Evolutionary conservation across 345 rosid genomes (phyloP), one percentile per base, ranked within the genome.

Genomic region (Corymbia maculata): DNA sequence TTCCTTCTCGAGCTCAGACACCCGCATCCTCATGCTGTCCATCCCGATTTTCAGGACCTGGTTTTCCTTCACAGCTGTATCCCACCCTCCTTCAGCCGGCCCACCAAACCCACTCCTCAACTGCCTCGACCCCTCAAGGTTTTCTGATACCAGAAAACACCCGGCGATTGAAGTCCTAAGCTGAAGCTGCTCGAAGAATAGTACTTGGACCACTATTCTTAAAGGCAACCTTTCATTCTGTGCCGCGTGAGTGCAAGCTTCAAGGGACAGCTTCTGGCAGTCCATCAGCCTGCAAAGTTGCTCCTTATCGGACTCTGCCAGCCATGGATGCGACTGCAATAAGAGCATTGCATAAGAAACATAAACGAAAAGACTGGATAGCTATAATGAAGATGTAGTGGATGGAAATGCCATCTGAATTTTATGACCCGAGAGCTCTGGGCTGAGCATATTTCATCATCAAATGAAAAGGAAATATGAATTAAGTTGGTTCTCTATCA

Each of bases 101-200:
- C 98, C 99, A 49, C 93, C 95, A 70, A 92, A 89, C 84, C 98
- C 99, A 24, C 96, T 94, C 92, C 98, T 92, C 89, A 97, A 86
- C 88, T 95, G 98, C 88, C 98, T 94, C 61, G 99, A 95, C 87
- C 97, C 96, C 9, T 97, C 99, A 4, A 96, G 98, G 91, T 95
- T 96, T 88, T 96, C 99, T 42, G 99, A 96, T 68, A 97, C 98
- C 61, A 97, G 92, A 90, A 97, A 95, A 91, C 99, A 97, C 59
- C 99, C 98, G 1, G 99, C 99, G 51, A 97, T 96, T 50, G 99
- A 96, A 53, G 98, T 97, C 92, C 99, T 93, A 26, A 97, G 98
- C 94, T 97, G 99, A 86, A 96, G 99, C 95, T 97, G 99, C 95
- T 96, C 99, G 42, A 97, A 97, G 96, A 97, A 97, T 88, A 97